Base-by-base conservation (phyloP, 2,329 filamentous ascomycete species). In the Drechslerella dactyloides region DNA sequence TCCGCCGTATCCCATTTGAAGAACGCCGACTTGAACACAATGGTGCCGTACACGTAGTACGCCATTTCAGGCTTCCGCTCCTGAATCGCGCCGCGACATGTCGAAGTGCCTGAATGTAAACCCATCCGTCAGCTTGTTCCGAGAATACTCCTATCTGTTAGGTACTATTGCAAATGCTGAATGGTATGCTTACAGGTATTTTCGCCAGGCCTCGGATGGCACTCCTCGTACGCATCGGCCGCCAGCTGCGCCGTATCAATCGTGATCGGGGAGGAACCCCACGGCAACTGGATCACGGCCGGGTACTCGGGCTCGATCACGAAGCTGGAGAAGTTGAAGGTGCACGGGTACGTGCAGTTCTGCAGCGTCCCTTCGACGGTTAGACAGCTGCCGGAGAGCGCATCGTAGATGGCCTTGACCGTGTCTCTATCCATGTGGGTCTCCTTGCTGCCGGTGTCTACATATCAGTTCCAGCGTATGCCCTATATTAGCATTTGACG, bases 281-380 rank as follows among this genome's bases (percentile, higher is more conserved):
- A 65, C 19, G 68, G 60, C 40, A 65, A 15, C 19, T 53, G 23
- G 13, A 72, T 54, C 0, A 40, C 53, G 5, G 68, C 19, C 1
- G 62, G 55, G 27, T 72, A 72, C 33, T 65, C 68, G 15, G 68
- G 68, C 13, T 37, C 23, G 2, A 72, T 61, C 4, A 60, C 30
- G 23, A 72, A 61, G 27, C 42, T 65, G 2, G 59, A 23, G 23
- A 61, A 61, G 40, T 65, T 65, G 42, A 60, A 65, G 1, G 27
- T 52, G 44, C 68, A 72, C 3, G 68, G 68, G 51, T 61, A 72
- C 1, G 68, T 72, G 50, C 68, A 72, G 51, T 72, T 72, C n/a
- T 60, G 42, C n/a, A 72, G 33, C 11, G 17, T 6, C 4, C 68
- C 68, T 40, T 52, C 24, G 21, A 72, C 44, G 13, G 68, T 72